Base-by-base conservation (phyloP, 2,329 filamentous ascomycete genomes). In the Aspergillus unguis region DNA sequence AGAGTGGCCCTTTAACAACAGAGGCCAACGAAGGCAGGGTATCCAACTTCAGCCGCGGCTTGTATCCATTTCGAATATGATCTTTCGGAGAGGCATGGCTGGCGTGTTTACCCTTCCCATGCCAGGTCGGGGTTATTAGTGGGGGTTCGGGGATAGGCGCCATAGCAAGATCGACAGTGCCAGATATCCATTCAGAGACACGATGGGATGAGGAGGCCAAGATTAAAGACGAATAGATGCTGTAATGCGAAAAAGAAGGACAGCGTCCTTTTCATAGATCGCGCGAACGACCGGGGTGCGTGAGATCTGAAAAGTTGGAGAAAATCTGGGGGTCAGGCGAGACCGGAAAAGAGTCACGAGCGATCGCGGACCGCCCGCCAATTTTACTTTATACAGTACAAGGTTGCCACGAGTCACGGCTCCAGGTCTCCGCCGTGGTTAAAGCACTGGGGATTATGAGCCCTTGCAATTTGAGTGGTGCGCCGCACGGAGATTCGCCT, bases 21-120 rank as follows among this genome's bases (percentile, higher is more conserved):
- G 67, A 66, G 4, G 71, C 69, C 5, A 73, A 51, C 9, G 63
- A 62, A 0, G 70, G 66, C 6, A 70, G 58, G 8, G 67, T 68
- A 25, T 65, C 60, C 4, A 63, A 58, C 49, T 62, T 67, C 27
- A 61, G 60, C 25, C 66, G 58, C 3, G 59, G 54, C 3, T 55
- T 56, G 23, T 55, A 54, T 6, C 57, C 56, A 26, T 17, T 46
- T 10, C 28, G 42, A 7, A 49, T 7, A 1, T 49, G 33, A 26
- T 55, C 44, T 33, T 49, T 43, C 11, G 42, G 29, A 31, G 44
- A 10, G 32, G 45, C 26, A 33, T 45, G 44, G 44, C 57, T 52
- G 28, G 50, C 38, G 31, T 48, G 53, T 38, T 60, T 66, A 43
- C 40, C 52, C 29, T 60, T 63, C 31, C 57, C 47, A 52, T 67